Conservation (phyloP, 305 asterid species). For the Fraxinus albicans region DNA sequence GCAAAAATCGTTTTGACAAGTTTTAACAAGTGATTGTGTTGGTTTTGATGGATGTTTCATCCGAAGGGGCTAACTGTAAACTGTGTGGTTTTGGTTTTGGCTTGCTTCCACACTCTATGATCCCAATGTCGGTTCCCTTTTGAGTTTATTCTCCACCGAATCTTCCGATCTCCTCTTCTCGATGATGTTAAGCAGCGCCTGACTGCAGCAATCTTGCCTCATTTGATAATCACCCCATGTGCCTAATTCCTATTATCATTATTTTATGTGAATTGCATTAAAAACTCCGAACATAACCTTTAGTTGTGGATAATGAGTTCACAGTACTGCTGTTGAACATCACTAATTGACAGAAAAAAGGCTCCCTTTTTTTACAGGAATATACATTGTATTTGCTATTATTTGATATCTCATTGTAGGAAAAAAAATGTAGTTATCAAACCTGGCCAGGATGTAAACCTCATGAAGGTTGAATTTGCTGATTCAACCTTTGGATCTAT, state of each 20-base stretch:
- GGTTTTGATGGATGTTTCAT: neutral
- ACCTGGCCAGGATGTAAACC: conserved; percentile 3
- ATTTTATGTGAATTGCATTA: neutral
- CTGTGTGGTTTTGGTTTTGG: neutral
- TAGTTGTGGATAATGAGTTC: neutral
- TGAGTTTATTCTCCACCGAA: neutral
- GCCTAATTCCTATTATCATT: neutral
- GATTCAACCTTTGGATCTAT: neutral
- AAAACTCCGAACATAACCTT: neutral
- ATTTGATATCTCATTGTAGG: neutral
- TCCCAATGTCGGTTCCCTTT: neutral
- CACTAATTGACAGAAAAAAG: neutral
- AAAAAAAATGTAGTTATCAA: neutral
- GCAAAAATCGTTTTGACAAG: neutral
- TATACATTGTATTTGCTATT: neutral
- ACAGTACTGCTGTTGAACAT: neutral
- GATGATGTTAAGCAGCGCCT: neutral
- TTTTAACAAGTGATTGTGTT: neutral
- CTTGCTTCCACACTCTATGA: neutral
- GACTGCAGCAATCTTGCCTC: neutral
- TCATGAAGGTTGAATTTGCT: neutral
- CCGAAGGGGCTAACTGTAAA: neutral
- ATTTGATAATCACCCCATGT: neutral
- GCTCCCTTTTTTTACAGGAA: neutral
- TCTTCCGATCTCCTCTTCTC: neutral